phyloP scores from a whole-genome alignment of 306 rosid genomes.

The Vigna mungo region DNA sequence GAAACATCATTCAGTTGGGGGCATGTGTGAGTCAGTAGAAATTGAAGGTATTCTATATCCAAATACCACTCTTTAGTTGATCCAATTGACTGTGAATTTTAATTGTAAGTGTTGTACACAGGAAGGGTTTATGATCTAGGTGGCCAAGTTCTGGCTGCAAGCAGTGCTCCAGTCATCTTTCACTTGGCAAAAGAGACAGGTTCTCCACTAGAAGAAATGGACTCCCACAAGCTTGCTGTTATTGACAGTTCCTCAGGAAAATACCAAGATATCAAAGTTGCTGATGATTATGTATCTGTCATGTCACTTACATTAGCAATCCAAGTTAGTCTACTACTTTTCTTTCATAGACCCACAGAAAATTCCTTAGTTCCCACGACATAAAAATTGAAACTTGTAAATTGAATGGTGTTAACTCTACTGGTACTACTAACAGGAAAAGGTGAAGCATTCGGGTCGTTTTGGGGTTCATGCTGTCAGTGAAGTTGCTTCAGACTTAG shows the following conservation, averaged over 20 bases:
- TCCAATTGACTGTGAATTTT: slow-evolving; percentile 16
- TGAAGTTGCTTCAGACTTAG: slow-evolving; percentile 69
- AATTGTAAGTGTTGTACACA: slow-evolving; percentile 33
- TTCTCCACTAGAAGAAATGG: slow-evolving; percentile 83
- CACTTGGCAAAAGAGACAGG: slow-evolving; percentile 84
- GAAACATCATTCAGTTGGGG: slow-evolving; percentile 82
- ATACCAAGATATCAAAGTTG: slow-evolving; percentile 77
- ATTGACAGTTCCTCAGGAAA: slow-evolving; percentile 70
- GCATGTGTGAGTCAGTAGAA: slow-evolving; percentile 93
- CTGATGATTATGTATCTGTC: slow-evolving; percentile 86
- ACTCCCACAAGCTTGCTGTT: slow-evolving; percentile 91
- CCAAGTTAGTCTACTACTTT: slow-evolving; percentile 59
- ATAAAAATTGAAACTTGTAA: slow-evolving; percentile 14
- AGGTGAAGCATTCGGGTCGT: slow-evolving; percentile 66
- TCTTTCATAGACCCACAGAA: not conserved
- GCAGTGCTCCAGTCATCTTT: slow-evolving; percentile 88
- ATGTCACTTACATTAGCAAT: slow-evolving; percentile 83
- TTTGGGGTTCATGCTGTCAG: slow-evolving; percentile 85
- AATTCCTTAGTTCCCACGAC: slow-evolving; percentile 11
- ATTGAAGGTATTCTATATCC: slow-evolving; percentile 69
- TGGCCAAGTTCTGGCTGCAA: slow-evolving; percentile 96
- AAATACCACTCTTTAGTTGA: slow-evolving; percentile 10
- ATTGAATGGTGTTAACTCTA: slow-evolving; percentile 26
- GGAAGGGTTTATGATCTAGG: slow-evolving; percentile 90
- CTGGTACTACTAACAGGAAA: slow-evolving; percentile 66